These are phyloP conservation scores for Coffea eugenioides DNA, from an alignment of 257 asterid species.

Conservation along the genomic window DNA sequence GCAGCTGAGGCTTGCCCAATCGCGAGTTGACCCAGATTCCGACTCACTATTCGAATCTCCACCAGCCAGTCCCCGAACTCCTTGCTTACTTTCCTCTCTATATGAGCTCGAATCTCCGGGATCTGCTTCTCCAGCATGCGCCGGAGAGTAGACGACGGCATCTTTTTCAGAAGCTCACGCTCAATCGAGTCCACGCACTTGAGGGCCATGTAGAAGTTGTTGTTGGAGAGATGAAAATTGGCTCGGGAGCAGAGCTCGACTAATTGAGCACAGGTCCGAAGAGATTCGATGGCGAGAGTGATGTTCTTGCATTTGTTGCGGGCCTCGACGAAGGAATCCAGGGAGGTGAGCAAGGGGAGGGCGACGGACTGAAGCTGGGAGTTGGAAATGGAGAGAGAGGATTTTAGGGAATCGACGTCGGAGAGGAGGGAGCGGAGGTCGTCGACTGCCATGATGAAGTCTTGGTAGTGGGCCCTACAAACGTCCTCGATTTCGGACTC, in stretches of 20 bases:
- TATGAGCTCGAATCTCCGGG: constrained; percentile 55
- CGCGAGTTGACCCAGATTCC: constrained; percentile 92
- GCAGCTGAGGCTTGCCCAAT: constrained; percentile 97
- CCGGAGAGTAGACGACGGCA: constrained; percentile 63
- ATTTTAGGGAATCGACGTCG: too few relatives aligned
- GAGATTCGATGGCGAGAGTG: constrained; percentile 62
- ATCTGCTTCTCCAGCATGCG: constrained; percentile 95
- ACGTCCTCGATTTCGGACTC: too few relatives aligned
- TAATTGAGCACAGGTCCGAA: constrained; percentile 52
- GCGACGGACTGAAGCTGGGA: constrained; percentile 80
- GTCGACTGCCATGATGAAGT: too few relatives aligned
- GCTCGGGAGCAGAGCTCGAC: constrained; percentile 43
- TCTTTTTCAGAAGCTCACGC: constrained; percentile 43
- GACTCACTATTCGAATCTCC: constrained; percentile 39
- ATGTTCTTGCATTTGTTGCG: constrained; percentile 63
- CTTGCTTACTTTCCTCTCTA: too few relatives aligned
- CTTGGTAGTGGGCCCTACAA: too few relatives aligned
- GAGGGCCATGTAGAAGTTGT: constrained; percentile 86
- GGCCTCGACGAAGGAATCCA: constrained; percentile 79
- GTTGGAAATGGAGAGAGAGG: too few relatives aligned
- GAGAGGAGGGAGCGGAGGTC: too few relatives aligned
- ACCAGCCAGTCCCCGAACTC: constrained; percentile 61
- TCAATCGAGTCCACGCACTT: constrained; percentile 82
- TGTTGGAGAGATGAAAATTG: constrained; percentile 40
- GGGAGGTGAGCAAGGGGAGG: constrained; percentile 66